Evolutionary conservation across 2,329 filamentous ascomycete genomes (phyloP).

Genomic region (Trichoderma breve): DNA sequence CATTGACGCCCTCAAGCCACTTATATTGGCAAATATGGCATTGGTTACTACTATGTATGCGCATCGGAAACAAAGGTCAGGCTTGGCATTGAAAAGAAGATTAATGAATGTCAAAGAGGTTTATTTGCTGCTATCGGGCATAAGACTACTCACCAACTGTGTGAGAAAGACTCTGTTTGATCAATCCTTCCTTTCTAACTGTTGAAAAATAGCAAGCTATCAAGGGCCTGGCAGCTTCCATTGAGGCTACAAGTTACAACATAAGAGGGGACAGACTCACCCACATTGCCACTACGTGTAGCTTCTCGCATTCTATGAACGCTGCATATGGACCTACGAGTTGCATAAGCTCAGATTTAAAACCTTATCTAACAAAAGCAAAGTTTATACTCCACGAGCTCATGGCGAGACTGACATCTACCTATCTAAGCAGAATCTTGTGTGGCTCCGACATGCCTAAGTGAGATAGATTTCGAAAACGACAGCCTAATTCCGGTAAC

Average conservation of each 20-base stretch:
- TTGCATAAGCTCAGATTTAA: neutral
- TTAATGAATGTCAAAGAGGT: neutral
- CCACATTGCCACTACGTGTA: no score
- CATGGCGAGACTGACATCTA: neutral
- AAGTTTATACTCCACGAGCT: neutral
- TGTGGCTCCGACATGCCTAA: neutral
- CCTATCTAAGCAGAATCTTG: neutral
- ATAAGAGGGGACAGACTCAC: neutral
- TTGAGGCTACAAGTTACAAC: neutral
- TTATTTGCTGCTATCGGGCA: neutral
- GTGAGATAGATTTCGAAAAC: neutral
- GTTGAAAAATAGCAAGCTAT: neutral
- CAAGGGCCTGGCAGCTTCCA: neutral
- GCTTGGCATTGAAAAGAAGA: no score
- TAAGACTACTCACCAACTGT: neutral
- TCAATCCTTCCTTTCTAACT: neutral
- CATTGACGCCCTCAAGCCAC: neutral
- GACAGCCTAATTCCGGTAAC: neutral
- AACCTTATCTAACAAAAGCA: no score
- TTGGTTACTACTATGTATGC: no score
- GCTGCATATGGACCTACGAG: neutral
- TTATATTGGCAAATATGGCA: neutral
- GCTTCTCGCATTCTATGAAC: neutral
- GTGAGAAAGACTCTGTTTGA: neutral
- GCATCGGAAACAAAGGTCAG: no score